These are phyloP conservation scores for Echeveria elegans DNA, from an alignment of 164 flowering plant species.

Conservation along the genomic window DNA sequence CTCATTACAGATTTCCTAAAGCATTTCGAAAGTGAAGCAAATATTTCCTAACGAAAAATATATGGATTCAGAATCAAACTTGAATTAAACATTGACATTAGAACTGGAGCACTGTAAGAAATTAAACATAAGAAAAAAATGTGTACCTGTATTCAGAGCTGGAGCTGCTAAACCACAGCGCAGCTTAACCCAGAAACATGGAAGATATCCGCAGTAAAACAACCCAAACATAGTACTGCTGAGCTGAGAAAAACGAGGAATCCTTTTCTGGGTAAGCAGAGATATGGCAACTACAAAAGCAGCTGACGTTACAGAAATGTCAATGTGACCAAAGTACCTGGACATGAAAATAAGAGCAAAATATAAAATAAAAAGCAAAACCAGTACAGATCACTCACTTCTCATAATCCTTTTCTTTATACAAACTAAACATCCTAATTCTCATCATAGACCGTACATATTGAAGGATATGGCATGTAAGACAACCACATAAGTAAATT, in stretches of 20 bases:
- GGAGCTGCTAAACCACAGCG: conserved; percentile 85
- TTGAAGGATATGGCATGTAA: background rate
- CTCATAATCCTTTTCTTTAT: background rate
- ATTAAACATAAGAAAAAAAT: background rate
- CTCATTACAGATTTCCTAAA: background rate
- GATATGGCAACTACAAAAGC: conserved; percentile 82
- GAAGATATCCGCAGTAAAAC: conserved; percentile 94
- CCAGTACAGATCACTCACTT: conserved; percentile 2
- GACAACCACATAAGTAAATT: background rate
- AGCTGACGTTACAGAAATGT: conserved; percentile 74
- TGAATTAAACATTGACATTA: background rate
- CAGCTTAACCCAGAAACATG: conserved; percentile 97
- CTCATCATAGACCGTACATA: background rate
- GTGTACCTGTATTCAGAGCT: conserved; percentile 71
- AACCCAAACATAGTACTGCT: conserved; percentile 91
- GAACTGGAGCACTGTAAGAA: background rate
- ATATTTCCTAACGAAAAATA: background rate
- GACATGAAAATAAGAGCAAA: conserved; percentile 9
- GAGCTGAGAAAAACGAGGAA: conserved; percentile 92
- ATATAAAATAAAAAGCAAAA: too few species aligned
- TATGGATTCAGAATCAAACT: too few species aligned
- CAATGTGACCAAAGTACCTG: conserved; percentile 88
- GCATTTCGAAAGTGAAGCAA: background rate
- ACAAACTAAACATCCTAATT: too few species aligned
- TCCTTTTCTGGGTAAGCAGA: conserved; percentile 81